A percentile compares a stretch with the other conserved stretches of the same genome.
Evolutionary conservation across 192 early-diverging fungal species (phyloP).

Genomic region (Allomyces macrogynus): DNA sequence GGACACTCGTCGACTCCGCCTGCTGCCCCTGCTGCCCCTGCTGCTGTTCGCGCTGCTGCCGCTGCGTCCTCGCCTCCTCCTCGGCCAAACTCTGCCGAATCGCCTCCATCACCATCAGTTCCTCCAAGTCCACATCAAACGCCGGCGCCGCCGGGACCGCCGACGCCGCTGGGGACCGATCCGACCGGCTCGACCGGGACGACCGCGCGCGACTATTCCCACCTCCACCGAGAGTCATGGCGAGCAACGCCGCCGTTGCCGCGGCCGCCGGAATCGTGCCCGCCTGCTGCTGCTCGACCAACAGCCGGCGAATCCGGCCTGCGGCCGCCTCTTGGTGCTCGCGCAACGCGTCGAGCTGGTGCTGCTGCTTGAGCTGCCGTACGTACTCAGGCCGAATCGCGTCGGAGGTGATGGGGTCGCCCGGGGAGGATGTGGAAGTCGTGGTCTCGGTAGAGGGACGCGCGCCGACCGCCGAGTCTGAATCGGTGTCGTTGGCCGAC

Average conservation of each 20-base stretch:
- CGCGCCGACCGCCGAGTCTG: background rate
- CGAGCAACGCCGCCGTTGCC: too few relatives aligned
- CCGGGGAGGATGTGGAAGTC: background rate
- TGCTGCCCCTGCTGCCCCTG: too few relatives aligned
- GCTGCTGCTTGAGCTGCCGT: background rate
- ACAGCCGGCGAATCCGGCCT: background rate
- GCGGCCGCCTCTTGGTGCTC: background rate
- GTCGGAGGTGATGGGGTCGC: background rate
- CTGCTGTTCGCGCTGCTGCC: conserved; percentile 7
- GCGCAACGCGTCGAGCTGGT: background rate
- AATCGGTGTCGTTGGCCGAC: background rate
- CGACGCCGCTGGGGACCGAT: conserved; percentile 4
- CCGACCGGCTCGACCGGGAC: conserved; percentile 4
- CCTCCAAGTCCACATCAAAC: conserved; percentile 65
- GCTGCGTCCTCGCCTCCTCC: conserved; percentile 24
- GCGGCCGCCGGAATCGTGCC: too few relatives aligned
- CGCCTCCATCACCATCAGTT: conserved; percentile 82
- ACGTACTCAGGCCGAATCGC: background rate
- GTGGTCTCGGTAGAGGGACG: background rate
- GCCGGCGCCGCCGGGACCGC: too few relatives aligned
- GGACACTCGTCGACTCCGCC: too few relatives aligned
- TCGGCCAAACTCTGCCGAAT: conserved; percentile 60
- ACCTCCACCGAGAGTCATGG: too few relatives aligned
- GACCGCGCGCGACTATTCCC: conserved; percentile 9
- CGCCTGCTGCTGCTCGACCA: background rate